phyloP scores from a whole-genome alignment of 768 basidiomycete species.

The Serendipita sp. region DNA sequence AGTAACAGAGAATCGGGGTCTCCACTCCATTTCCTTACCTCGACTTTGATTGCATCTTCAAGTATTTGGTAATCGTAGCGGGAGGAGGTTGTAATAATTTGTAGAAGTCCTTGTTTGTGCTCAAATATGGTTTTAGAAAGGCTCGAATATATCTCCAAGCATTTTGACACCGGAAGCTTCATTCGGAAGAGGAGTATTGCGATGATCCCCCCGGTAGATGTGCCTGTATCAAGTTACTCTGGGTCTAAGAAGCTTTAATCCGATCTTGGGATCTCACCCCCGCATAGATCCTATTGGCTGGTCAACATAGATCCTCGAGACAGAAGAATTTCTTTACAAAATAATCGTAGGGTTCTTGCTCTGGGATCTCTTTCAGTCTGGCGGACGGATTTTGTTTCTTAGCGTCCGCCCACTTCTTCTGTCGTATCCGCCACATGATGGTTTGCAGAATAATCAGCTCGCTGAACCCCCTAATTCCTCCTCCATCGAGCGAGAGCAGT shows the following conservation, averaged over 20 bases:
- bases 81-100: no score
- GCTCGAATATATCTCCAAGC: neutral
- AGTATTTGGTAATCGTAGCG: no score
- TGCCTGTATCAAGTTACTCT: neutral
- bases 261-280: neutral
- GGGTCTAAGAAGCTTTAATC: no score
- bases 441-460: neutral
- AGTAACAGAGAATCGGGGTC: no score
- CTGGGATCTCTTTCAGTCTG: neutral
- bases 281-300: neutral
- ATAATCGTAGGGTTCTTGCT: neutral
- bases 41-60: no score
- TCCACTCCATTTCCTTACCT: no score
- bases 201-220: neutral
- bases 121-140: neutral
- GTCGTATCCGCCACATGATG: neutral
- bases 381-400: neutral
- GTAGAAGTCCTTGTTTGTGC: no score
- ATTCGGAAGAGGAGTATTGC: neutral
- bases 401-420: neutral
- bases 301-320: neutral
- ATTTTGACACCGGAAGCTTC: neutral
- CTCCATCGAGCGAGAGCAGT: neutral
- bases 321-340: neutral
- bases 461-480: neutral